A percentile compares a stretch with the other conserved stretches of the same genome.
Conservation (phyloP, 257 asterid genomes). For the Mitragyna speciosa region DNA sequence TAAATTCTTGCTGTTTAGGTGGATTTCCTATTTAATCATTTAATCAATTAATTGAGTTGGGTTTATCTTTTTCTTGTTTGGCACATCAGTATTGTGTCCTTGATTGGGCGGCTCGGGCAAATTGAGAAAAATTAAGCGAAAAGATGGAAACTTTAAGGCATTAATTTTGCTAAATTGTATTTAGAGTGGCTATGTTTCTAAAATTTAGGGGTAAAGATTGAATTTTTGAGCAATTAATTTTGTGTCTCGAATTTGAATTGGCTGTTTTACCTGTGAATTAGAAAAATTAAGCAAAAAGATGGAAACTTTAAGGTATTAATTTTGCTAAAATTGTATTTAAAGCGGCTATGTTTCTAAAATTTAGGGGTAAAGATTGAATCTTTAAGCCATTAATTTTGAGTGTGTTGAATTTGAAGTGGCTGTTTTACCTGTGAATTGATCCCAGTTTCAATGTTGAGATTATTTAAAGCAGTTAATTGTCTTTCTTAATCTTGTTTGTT, state of each 20-base stretch:
- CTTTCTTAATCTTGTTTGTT: neutral
- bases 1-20: neutral
- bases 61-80: neutral
- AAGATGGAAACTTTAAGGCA: neutral
- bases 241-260: neutral
- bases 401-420: neutral
- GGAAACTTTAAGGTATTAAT: neutral
- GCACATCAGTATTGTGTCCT: neutral
- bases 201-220: neutral
- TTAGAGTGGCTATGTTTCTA: neutral
- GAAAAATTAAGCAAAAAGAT: no score
- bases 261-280: neutral
- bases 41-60: slow-evolving; percentile 5
- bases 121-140: slow-evolving; percentile 2
- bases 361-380: neutral
- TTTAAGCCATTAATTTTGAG: neutral
- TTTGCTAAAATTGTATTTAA: neutral
- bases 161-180: neutral
- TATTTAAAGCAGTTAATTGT: neutral
- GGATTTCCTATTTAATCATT: neutral
- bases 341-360: neutral
- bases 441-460: neutral
- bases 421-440: neutral
- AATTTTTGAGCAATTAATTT: neutral
- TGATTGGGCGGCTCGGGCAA: neutral